phyloP scores from a whole-genome alignment of 495 filamentous ascomycete species.

The Podospora conica region DNA sequence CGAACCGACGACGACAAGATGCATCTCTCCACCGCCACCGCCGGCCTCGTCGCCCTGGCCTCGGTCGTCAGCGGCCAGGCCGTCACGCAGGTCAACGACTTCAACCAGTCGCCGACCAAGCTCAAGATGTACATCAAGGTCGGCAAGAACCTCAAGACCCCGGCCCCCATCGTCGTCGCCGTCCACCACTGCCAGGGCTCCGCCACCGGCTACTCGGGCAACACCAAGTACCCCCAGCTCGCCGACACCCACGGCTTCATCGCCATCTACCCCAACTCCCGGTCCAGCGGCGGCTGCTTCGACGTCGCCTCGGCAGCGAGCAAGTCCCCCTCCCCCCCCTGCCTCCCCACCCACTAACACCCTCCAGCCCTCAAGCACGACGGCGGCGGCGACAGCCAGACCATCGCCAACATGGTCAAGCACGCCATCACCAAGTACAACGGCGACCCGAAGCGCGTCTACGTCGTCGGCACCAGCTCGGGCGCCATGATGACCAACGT shows the following conservation, averaged over 20 bases:
- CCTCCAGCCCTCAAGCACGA: constrained; percentile 34
- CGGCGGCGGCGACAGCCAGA: constrained; percentile 45
- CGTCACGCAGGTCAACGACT: constrained; percentile 34
- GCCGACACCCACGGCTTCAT: constrained; percentile 46
- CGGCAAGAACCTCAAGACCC: constrained; percentile 43
- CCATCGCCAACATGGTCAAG: constrained; percentile 50
- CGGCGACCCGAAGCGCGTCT: constrained; percentile 41
- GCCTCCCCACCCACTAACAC: neutral
- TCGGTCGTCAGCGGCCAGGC: constrained; percentile 27
- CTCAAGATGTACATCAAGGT: constrained; percentile 51
- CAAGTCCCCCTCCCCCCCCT: constrained; percentile 1
- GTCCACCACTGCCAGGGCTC: constrained; percentile 53
- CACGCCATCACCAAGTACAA: constrained; percentile 40
- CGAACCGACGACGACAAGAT: constrained; percentile 22
- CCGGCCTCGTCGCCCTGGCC: constrained; percentile 28
- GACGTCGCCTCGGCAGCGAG: constrained; percentile 38
- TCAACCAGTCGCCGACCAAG: constrained; percentile 39
- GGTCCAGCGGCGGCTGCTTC: constrained; percentile 42
- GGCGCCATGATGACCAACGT: constrained; percentile 55
- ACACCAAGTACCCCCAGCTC: constrained; percentile 37
- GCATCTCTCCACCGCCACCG: constrained; percentile 31
- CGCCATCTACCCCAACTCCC: constrained; percentile 40
- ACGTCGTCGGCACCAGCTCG: constrained; percentile 42
- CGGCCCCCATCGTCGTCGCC: constrained; percentile 50
- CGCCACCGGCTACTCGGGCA: constrained; percentile 42